Evolutionary conservation across 129 eudicot species (phyloP).

Genomic region (Solidago caesia): DNA sequence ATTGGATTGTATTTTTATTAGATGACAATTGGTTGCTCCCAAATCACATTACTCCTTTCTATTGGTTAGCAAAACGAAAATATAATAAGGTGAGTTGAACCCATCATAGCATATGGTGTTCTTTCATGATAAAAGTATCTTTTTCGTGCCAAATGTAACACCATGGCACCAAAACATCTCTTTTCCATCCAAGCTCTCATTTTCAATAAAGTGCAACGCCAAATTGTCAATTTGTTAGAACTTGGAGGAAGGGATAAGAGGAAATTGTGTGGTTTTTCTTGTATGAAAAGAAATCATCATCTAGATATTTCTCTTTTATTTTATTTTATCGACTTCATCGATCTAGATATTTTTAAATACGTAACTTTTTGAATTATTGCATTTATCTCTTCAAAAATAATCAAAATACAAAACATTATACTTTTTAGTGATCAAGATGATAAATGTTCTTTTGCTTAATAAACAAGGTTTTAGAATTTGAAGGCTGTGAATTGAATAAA

Average conservation of each 20-base stretch:
- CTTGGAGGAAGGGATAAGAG: conserved; percentile 25
- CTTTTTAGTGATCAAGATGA: neutral
- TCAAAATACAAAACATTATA: conserved; percentile 7
- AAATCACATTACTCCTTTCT: too few relatives aligned
- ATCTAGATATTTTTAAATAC: conserved; percentile 15
- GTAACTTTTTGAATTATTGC: conserved; percentile 4
- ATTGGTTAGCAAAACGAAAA: neutral
- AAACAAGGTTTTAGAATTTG: too few relatives aligned
- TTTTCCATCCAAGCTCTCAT: conserved; percentile 20
- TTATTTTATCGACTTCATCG: too few relatives aligned
- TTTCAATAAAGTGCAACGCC: conserved; percentile 28
- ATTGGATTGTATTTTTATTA: too few relatives aligned
- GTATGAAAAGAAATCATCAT: conserved; percentile 27
- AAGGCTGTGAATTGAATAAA: too few relatives aligned
- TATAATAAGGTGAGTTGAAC: conserved; percentile 5
- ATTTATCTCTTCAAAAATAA: neutral
- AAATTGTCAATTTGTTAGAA: conserved; percentile 28
- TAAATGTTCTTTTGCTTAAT: neutral
- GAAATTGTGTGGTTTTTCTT: conserved; percentile 32
- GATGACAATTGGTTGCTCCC: too few relatives aligned
- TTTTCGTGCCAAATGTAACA: conserved; percentile 21
- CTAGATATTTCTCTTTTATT: neutral
- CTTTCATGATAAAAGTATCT: conserved; percentile 29
- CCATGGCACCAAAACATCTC: conserved; percentile 22
- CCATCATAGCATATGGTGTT: neutral